These are phyloP conservation scores for Grosmannia huntii DNA, from an alignment of 2,329 filamentous ascomycete genomes.

Conservation along the genomic window DNA sequence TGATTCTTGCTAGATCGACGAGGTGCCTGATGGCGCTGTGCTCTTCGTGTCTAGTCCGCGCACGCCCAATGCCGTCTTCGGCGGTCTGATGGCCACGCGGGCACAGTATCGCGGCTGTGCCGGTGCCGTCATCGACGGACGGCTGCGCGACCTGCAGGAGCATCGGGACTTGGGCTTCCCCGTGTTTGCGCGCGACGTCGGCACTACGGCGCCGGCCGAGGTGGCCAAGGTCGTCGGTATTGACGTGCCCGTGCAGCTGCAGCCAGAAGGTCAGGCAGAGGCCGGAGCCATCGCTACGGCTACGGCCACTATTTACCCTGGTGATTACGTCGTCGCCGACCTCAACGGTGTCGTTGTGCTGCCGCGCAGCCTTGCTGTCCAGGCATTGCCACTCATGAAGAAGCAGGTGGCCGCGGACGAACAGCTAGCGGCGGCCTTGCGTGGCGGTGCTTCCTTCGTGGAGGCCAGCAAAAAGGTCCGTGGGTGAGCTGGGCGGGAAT, in stretches of 20 bases:
- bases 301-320: constrained; percentile 22
- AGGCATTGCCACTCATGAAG: constrained; percentile 27
- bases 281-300: constrained; percentile 24
- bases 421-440: constrained; percentile 27
- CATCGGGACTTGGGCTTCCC: constrained; percentile 35
- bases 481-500: not conserved
- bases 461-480: constrained; percentile 30
- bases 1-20: constrained; percentile 29
- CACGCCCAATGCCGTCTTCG: constrained; percentile 38
- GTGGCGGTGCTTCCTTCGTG: constrained; percentile 28
- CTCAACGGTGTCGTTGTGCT: constrained; percentile 32
- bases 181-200: constrained; percentile 31
- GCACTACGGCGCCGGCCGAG: constrained; percentile 29
- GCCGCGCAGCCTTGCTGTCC: constrained; percentile 24
- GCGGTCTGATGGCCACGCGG: constrained; percentile 38
- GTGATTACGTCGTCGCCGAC: constrained; percentile 32
- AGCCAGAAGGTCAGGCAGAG: constrained; percentile 24
- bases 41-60: constrained; percentile 37
- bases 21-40: constrained; percentile 30
- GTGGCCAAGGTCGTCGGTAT: constrained; percentile 29
- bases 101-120: constrained; percentile 30
- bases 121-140: constrained; percentile 38
- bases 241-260: constrained; percentile 26
- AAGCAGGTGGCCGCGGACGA: constrained; percentile 28
- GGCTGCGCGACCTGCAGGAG: constrained; percentile 39